Conservation (phyloP, 2,329 filamentous ascomycete species). For the Zymoseptoria ardabiliae region DNA sequence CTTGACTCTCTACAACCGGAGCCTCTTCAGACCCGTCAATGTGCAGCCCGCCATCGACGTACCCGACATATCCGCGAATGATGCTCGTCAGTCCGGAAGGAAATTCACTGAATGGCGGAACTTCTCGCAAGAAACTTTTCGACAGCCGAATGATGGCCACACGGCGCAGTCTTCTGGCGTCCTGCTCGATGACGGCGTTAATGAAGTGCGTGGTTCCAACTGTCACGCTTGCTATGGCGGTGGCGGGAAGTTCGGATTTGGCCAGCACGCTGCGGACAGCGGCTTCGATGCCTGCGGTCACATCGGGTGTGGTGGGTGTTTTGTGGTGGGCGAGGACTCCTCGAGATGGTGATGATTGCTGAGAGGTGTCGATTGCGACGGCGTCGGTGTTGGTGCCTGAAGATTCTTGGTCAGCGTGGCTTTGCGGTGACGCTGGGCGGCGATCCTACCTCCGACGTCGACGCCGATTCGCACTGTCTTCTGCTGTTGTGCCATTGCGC, state of each 20-base stretch:
- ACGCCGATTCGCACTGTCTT: constrained; percentile 36
- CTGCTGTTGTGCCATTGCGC: background rate
- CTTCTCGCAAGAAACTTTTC: constrained; percentile 26
- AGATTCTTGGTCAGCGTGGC: background rate
- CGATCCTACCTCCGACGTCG: constrained; percentile 34
- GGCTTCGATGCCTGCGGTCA: constrained; percentile 36
- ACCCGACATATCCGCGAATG: constrained; percentile 29
- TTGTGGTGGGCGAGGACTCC: constrained; percentile 31
- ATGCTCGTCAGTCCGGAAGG: constrained; percentile 26
- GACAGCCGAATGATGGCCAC: constrained; percentile 46
- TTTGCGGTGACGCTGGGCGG: background rate
- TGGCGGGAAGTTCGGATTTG: constrained; percentile 26
- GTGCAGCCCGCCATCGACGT: constrained; percentile 44
- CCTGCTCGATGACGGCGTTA: constrained; percentile 29
- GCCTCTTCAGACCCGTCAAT: constrained; percentile 39
- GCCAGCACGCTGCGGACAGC: constrained; percentile 33
- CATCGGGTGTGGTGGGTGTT: constrained; percentile 35
- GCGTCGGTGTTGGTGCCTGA: constrained; percentile 31
- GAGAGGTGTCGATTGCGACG: constrained; percentile 26
- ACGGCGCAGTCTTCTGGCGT: constrained; percentile 42
- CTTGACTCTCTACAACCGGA: constrained; percentile 38
- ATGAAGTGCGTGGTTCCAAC: constrained; percentile 44
- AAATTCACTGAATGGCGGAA: constrained; percentile 27
- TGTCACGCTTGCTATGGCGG: constrained; percentile 37
- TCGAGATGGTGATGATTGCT: constrained; percentile 19